phyloP scores from a whole-genome alignment of 2,329 filamentous ascomycete species.

The Microcyclospora tardicrescens region DNA sequence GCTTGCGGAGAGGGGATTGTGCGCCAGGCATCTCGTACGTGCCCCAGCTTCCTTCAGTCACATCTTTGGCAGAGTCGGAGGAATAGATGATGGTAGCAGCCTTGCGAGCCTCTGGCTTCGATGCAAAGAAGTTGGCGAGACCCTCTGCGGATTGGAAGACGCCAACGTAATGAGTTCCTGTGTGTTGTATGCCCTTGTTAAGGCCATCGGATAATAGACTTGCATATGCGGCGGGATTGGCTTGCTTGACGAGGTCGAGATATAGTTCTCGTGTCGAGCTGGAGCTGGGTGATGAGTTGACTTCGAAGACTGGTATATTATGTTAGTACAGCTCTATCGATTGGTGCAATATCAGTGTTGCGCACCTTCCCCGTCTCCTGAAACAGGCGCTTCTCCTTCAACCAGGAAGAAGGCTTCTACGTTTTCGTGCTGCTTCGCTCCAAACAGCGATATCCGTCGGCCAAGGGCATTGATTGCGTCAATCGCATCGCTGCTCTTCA shows the following conservation, averaged over 20 bases:
- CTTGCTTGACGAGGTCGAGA: slow-evolving; percentile 18
- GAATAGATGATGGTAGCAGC: background rate
- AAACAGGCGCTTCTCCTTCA: slow-evolving; percentile 6
- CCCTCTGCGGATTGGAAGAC: background rate
- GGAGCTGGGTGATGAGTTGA: background rate
- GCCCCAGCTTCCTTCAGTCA: slow-evolving; percentile 15
- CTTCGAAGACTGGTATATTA: no score
- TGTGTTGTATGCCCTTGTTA: slow-evolving; percentile 3
- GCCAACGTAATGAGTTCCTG: slow-evolving; percentile 2
- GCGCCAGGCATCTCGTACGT: slow-evolving; percentile 18
- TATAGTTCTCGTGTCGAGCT: slow-evolving; percentile 15
- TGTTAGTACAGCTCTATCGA: no score
- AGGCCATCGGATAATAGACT: background rate
- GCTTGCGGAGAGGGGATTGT: slow-evolving; percentile 14
- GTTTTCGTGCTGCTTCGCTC: slow-evolving; percentile 7
- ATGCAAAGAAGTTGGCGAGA: slow-evolving; percentile 7
- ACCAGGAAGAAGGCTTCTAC: slow-evolving; percentile 14
- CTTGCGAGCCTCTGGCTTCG: slow-evolving; percentile 3
- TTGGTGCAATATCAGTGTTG: no score
- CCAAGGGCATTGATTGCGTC: slow-evolving; percentile 36
- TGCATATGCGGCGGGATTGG: slow-evolving; percentile 5
- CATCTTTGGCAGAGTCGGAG: background rate
- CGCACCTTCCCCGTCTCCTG: slow-evolving; percentile 10
- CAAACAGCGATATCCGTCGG: slow-evolving; percentile 29
- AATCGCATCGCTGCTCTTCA: slow-evolving; percentile 29